Conservation (phyloP, 345 rosid species). For the Populus alba region DNA sequence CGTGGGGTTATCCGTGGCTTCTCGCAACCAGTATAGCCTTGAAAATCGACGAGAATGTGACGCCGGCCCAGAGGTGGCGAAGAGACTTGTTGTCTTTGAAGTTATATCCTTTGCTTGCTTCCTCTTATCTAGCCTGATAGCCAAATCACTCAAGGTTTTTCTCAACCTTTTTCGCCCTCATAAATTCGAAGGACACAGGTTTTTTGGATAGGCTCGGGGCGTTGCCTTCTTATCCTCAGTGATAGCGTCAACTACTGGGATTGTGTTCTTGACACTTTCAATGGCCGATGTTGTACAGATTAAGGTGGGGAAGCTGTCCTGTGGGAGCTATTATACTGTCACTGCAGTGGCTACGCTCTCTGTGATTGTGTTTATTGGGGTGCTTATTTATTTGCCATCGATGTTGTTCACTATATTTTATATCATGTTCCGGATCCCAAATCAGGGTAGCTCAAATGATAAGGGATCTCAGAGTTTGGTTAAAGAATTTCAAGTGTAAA, state of each 20-base stretch:
- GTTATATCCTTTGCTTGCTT: constrained; percentile 34
- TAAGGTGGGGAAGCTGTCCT: constrained; percentile 29
- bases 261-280: constrained; percentile 26
- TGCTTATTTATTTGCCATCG: not conserved
- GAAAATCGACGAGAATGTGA: constrained; percentile 22
- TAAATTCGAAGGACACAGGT: fast-evolving
- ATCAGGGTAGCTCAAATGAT: too few relatives aligned
- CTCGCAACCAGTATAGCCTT: constrained; percentile 11
- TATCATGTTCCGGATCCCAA: not conserved
- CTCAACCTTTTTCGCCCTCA: constrained; percentile 7
- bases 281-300: constrained; percentile 37
- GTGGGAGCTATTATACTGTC: not conserved
- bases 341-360: not conserved
- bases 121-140: constrained; percentile 40
- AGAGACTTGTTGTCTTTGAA: constrained; percentile 30
- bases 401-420: not conserved
- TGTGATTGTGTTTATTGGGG: not conserved
- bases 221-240: constrained; percentile 13
- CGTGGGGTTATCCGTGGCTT: constrained; percentile 30
- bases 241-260: constrained; percentile 22
- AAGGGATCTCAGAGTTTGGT: too few relatives aligned
- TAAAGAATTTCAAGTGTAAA: too few relatives aligned
- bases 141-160: constrained; percentile 34
- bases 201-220: not conserved
- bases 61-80: not conserved